Base-by-base conservation (phyloP, 2,329 filamentous ascomycete genomes). In the Blastomyces gilchristii region DNA sequence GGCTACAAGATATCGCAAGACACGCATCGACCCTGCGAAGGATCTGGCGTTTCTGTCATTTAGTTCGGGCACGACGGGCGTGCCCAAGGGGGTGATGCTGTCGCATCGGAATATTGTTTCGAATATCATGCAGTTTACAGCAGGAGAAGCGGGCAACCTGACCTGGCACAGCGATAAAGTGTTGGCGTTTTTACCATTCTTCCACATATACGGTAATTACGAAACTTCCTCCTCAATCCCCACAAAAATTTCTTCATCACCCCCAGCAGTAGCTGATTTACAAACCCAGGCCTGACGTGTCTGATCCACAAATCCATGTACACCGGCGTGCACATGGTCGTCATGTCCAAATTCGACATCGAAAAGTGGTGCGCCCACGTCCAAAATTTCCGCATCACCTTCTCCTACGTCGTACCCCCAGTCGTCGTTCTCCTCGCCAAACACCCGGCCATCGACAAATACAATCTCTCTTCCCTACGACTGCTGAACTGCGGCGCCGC, bases 401-500 rank as follows among this genome's bases (percentile, higher is more conserved):
- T 90, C 72, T 80, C 83, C 54, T 96, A 93, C 72, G 83, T 96
- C 12, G 90, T 92, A 0, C 92, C 92, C 0, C 92, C 93, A 0
- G 86, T 97, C 7, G 83, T 96, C 1, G 82, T 97, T 9, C 82
- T 87, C 0, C 83, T 97, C 1, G 84, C 87, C 67, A 96, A 96
- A 74, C 84, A 89, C 68, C 91, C 91, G 0, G 71, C 85, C 2
- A 86, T 96, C 8, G 82, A 83, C 61, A 88, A 91, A 66, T 96
- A 95, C 76, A 85, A 97, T 73, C 80, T 97, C 52, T 86, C 84
- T 18, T 86, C 83, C 4, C 71, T 97, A 31, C 87, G 89, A 56
- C 92, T 92, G 84, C 80, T 96, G 80, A 94, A 91, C 76, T 92
- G 85, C 0, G 93, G 90, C 31, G 93, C 92, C 0, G 92, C 93